Base-by-base conservation (phyloP, 2,329 filamentous ascomycete genomes). In the Botrytis fragariae region DNA sequence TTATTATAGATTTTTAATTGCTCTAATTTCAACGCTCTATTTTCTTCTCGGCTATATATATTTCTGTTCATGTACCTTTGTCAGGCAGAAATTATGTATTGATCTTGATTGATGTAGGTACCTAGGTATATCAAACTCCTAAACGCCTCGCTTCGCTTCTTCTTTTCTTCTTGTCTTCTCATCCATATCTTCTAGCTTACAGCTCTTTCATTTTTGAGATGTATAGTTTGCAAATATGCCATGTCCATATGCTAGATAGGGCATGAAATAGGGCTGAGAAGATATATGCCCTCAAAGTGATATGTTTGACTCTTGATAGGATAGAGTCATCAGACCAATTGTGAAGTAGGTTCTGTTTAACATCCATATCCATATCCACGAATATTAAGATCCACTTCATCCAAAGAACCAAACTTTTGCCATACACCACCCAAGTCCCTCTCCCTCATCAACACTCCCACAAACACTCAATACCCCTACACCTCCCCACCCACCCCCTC, bases 401-500 rank as follows among this genome's bases (percentile, higher is more conserved):
- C 22, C 3, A n/a, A 16, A 9, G 32, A 16, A 9, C 35, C 59
- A 61, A 16, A 61, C 2, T 8, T 25, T 39, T 16, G 4, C 14
- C 59, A 25, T 25, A 2, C 12, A 16, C 25, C 2, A 12, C 20
- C 32, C 0, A 3, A 32, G 5, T 35, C 8, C 9, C 4, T 2
- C 20, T 37, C 29, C 29, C 29, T 35, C n/a, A n/a, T n/a, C n/a
- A n/a, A n/a, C 14, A 39, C 25, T 8, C 22, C 20, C 44, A 20
- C 59, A n/a, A n/a, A n/a, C n/a, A n/a, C n/a, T n/a, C n/a, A n/a
- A n/a, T n/a, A n/a, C 37, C 18, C 29, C 25, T 51, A 39, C 45
- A 44, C 9, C 29, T 44, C 69, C 9, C 25, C 69, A 25, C n/a
- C 39, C 44, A 39, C 62, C 20, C 74, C 77, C 65, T 77, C 86